phyloP scores from a whole-genome alignment of 2,329 filamentous ascomycete genomes.

The Fonsecaea erecta region DNA sequence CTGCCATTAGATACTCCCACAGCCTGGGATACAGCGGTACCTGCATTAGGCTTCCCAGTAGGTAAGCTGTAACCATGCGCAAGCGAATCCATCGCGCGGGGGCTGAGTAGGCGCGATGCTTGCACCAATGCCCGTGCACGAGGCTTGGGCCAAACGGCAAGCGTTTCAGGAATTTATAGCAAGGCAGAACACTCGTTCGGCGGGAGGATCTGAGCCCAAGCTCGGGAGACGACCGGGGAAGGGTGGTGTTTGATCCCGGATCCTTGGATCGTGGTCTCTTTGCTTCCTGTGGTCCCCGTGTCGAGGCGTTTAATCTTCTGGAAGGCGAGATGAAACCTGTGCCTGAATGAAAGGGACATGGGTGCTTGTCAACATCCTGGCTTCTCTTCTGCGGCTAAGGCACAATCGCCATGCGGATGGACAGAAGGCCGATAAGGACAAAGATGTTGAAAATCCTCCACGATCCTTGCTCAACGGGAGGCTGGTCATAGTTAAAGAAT shows the following conservation, averaged over 20 bases:
- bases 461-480: background rate
- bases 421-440: background rate
- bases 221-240: background rate
- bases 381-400: background rate
- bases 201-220: slow-evolving; percentile 2
- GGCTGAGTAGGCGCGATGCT: slow-evolving; percentile 26
- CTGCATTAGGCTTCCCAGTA: slow-evolving; percentile 22
- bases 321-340: slow-evolving; percentile 6
- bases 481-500: background rate
- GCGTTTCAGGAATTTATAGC: slow-evolving; percentile 35
- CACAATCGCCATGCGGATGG: background rate
- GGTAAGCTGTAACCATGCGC: slow-evolving; percentile 6
- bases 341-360: background rate
- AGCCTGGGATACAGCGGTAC: background rate
- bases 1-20: slow-evolving; percentile 11
- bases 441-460: background rate
- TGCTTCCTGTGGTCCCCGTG: background rate
- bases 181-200: slow-evolving; percentile 30
- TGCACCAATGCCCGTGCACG: slow-evolving; percentile 10
- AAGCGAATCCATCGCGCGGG: slow-evolving; percentile 19
- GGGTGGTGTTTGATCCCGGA: slow-evolving; percentile 10
- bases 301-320: slow-evolving; percentile 2
- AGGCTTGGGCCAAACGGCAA: slow-evolving; percentile 18
- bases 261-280: slow-evolving; percentile 1
- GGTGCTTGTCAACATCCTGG: background rate